Evolutionary conservation across 176 grass and related monocot genomes (phyloP).

Genomic region (Eleusine indica): DNA sequence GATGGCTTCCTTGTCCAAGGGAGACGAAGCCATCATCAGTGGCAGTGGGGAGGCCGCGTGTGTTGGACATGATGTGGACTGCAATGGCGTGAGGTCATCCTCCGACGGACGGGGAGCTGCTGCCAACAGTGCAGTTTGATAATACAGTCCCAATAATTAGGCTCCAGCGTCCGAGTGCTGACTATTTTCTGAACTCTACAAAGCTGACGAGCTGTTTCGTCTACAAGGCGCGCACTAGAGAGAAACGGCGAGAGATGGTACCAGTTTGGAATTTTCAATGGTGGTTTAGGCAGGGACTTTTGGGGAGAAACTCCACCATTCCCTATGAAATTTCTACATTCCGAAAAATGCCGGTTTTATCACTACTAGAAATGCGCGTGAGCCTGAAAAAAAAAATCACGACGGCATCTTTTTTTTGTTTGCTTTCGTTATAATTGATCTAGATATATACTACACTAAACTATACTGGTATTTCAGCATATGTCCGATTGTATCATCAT

Average conservation of each 20-base stretch:
- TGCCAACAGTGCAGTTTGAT: conserved; percentile 35
- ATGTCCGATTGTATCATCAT: not conserved
- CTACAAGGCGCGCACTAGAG: conserved; percentile 28
- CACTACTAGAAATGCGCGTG: not conserved
- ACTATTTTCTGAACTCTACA: not conserved
- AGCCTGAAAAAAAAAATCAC: not conserved
- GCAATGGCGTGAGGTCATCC: conserved; percentile 39
- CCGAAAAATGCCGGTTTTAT: not conserved
- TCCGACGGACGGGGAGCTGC: conserved; percentile 36
- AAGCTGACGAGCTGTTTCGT: conserved; percentile 24
- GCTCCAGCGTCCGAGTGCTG: not conserved
- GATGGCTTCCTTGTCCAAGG: conserved; percentile 29
- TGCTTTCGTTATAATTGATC: not conserved
- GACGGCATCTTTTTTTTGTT: conserved; percentile 29
- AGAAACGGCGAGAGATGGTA: not conserved
- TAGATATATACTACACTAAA: not conserved
- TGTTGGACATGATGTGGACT: conserved; percentile 10
- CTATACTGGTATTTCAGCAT: not conserved
- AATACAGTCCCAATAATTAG: conserved; percentile 33
- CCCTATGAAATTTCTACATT: not conserved
- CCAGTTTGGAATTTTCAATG: conserved; percentile 16
- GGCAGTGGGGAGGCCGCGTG: not conserved
- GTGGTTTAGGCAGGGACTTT: conserved; percentile 34
- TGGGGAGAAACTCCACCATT: conserved; percentile 26
- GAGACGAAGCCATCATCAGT: conserved; percentile 1